Evolutionary conservation across 1,139 yeast species (phyloP), one percentile per base, ranked within the genome.

Genomic region (Hyphopichia buzzinii): DNA sequence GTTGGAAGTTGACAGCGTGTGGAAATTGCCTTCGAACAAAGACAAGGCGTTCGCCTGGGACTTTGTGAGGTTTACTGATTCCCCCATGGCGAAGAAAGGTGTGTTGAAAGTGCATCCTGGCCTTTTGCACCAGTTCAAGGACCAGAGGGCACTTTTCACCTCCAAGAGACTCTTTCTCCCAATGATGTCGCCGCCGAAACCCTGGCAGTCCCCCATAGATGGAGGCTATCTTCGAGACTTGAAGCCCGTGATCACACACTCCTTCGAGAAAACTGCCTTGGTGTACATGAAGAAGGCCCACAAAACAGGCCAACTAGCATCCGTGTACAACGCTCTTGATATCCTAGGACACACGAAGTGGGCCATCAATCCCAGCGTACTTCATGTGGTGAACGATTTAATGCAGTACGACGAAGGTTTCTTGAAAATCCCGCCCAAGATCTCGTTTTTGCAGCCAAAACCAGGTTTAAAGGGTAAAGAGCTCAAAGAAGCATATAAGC

Each of bases 161-260:
- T 36, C 47, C 13, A 50, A 48, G 19, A 42, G 54, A 1, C 37
- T 56, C n/a, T 49, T 37, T 30, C 44, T 69, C 3, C 77, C 77
- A 1, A 66, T 70, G 73, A 34, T 71, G 10, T 47, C 51, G 27
- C 67, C 71, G 3, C 74, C 77, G 0, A 53, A 54, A 36, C 54
- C 53, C 4, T 71, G 76, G 76, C 44, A 43, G 0, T 40, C 57
- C 5, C 68, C 72, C 0, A 39, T 32, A 1, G 43, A 45, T 13
- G 77, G 77, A 1, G 77, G 75, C 0, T 69, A 51, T 39, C 45
- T 67, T 19, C 47, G 46, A 8, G 50, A 55, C 30, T 37, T 54
- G 14, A 57, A 52, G 32, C 56, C 61, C 1, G 41, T 70, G 8
- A 50, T 69, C 2, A 48, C 61, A 1, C 23, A 17, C 8, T 10